These are phyloP conservation scores for Acanthamoeba royreba DNA, from an alignment of 208 protist species.

Conservation along the genomic window DNA sequence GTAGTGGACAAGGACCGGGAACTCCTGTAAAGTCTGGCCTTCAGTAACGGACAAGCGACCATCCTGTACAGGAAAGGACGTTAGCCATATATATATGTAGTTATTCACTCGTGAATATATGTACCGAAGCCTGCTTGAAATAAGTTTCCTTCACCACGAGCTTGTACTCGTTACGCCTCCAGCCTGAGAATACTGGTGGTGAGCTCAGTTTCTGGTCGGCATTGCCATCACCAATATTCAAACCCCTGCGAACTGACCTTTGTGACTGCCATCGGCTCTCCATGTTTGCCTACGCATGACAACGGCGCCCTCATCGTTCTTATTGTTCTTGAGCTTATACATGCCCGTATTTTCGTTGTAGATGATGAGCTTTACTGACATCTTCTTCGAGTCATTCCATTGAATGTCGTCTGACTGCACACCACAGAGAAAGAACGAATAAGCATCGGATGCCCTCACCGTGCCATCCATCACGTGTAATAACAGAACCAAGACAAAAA, in stretches of 20 bases:
- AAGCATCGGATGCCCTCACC: not conserved
- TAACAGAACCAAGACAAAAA: not conserved
- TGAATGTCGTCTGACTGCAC: not conserved
- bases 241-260: not conserved
- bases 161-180: slow-evolving; percentile 48
- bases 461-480: not conserved
- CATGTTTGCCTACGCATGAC: slow-evolving; percentile 48
- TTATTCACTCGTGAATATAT: not conserved
- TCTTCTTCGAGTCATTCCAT: slow-evolving; percentile 52
- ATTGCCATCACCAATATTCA: no score
- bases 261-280: slow-evolving; percentile 14
- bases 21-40: slow-evolving; percentile 36
- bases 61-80: not conserved
- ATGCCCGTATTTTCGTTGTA: slow-evolving; percentile 24
- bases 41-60: slow-evolving; percentile 35
- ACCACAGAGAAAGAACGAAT: not conserved
- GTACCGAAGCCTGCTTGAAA: slow-evolving; percentile 27
- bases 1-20: slow-evolving; percentile 44
- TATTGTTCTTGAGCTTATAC: slow-evolving; percentile 54
- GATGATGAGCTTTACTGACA: slow-evolving; percentile 48
- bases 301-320: slow-evolving; percentile 46
- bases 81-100: not conserved
- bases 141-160: slow-evolving; percentile 43
- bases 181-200: not conserved
- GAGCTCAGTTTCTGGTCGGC: not conserved